Evolutionary conservation across 257 asterid species (phyloP), one percentile per base, ranked within the genome.

Genomic region (Nicotiana obtusifolia): DNA sequence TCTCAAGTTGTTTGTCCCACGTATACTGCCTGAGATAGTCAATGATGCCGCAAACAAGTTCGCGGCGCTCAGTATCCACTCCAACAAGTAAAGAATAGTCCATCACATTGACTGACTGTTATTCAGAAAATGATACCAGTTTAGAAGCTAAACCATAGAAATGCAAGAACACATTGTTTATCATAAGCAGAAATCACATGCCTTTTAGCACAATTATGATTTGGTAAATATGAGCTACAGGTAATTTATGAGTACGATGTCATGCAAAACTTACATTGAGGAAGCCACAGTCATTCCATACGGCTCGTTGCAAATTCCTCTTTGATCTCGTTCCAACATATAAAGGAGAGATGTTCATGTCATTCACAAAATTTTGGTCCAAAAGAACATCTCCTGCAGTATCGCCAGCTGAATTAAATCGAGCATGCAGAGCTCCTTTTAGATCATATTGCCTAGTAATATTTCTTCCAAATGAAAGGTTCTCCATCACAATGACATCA

Each of bases 21-120:
- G 99, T 95, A 83, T 95, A 95, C 85, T 95, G 99, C 89, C 99
- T 88, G 35, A 95, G 95, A 84, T 92, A 95, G 89, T 95, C 99
- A 35, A 95, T 95, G 88, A 95, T 95, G 20, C 99, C 99, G 41
- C 99, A 90, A 5, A 90, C 97, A 85, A 95, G 92, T 87, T 92
- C 94, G 7, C 86, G 92, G 52, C 88, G 86, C 83, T 90, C 87
- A 56, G 88, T 85, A 80, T 95, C 98, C 37, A 95, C 97, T 76
- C 99, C 99, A 87, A 93, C 97, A 3, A 95, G 98, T 69, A 95
- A 88, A 82, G 99, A 95, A 84, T 95, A 95, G 83, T 95, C 99
- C 99, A 95, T 95, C 85, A 93, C 99, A 57, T 95, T 89, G 83
- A 93, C 90, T 0, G 91, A 84, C 99, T 95, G 93, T 82, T 82